Evolutionary conservation across 176 grass and related monocot genomes (phyloP), one percentile per base, ranked within the genome.

Genomic region (Oryza punctata): DNA sequence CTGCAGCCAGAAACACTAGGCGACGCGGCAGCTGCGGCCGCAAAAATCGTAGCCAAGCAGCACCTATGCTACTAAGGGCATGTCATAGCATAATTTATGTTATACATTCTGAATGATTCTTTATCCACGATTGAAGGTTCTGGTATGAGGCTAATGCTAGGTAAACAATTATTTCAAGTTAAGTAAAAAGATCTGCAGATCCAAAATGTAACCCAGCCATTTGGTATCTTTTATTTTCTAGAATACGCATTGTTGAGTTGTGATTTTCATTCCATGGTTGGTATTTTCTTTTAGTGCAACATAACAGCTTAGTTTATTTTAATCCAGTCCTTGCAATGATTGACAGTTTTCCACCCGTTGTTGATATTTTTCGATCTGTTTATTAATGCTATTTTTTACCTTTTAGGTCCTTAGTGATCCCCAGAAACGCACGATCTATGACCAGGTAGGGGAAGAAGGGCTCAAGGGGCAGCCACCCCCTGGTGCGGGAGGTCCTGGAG

Each of bases 371-470:
- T 73, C 6, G 24, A 28, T 54, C n/a, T 75, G n/a, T 80, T 13
- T 29, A 65, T 67, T 64, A 47, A 88, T 75, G 63, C 54, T 77
- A 46, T 33, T 35, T 35, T n/a, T 80, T 72, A 21, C 27, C 37
- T 73, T 81, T 69, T 75, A 98, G 96, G 93, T 98, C 43, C 82
- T 98, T 50, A 95, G 93, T n/a, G 96, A 98, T 82, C 73, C 93
- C 19, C 89, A 95, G 81, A 98, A 98, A 77, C 92, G 87, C n/a
- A 65, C 75, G 12, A 83, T 95, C 30, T 98, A 93, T 84, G 96
- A 98, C 78, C 93, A 98, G 78, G 89, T 93, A 76, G 93, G 96
- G 13, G 91, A 98, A 87, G 93, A 98, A 75, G 96, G 96, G 65
- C 87, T 95, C 38, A 91, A 95, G 85, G 89, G 91, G 0, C 88